Conservation (phyloP, 2,329 filamentous ascomycete genomes). For the Alternaria ventricosa region DNA sequence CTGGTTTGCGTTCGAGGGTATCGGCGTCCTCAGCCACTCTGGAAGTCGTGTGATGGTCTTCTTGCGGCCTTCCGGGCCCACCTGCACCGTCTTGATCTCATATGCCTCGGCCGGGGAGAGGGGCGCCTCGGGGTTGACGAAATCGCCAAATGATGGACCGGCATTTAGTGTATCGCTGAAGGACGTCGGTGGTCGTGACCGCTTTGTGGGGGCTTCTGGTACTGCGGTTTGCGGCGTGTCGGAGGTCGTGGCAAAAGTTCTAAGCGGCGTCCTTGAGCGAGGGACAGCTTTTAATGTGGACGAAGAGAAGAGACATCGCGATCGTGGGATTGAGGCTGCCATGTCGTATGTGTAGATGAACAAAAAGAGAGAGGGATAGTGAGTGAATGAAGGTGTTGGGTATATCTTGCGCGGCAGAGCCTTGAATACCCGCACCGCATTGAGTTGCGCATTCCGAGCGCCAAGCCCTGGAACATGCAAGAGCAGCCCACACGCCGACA, state of each 20-base stretch:
- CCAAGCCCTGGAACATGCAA: slow-evolving; percentile 13
- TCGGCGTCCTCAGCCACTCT: slow-evolving; percentile 94
- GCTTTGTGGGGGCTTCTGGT: slow-evolving; percentile 33
- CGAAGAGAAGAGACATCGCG: slow-evolving; percentile 39
- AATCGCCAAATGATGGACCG: slow-evolving; percentile 70
- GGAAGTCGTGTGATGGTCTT: slow-evolving; percentile 78
- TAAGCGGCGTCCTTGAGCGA: slow-evolving; percentile 21
- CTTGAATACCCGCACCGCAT: slow-evolving; percentile 23
- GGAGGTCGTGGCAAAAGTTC: slow-evolving; percentile 44
- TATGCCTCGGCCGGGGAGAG: slow-evolving; percentile 61
- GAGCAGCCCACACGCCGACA: slow-evolving; percentile 41
- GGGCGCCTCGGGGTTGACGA: slow-evolving; percentile 58
- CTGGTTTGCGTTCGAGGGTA: slow-evolving; percentile 78
- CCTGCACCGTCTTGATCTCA: slow-evolving; percentile 66
- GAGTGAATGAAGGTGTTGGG: slow-evolving; percentile 9
- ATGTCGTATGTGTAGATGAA: slow-evolving; percentile 19
- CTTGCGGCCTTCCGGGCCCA: slow-evolving; percentile 67
- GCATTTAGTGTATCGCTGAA: slow-evolving; percentile 70
- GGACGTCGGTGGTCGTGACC: slow-evolving; percentile 55
- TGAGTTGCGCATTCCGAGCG: slow-evolving; percentile 9
- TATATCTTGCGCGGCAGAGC: slow-evolving; percentile 6
- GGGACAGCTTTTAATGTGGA: slow-evolving; percentile 26
- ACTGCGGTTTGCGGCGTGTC: slow-evolving; percentile 31
- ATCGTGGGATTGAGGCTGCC: slow-evolving; percentile 42
- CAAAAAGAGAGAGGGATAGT: not conserved